A percentile compares a stretch with the other conserved stretches of the same genome.
Evolutionary conservation across 805 yeast genomes (phyloP).

Genomic region (Suhomyces pyralidae): DNA sequence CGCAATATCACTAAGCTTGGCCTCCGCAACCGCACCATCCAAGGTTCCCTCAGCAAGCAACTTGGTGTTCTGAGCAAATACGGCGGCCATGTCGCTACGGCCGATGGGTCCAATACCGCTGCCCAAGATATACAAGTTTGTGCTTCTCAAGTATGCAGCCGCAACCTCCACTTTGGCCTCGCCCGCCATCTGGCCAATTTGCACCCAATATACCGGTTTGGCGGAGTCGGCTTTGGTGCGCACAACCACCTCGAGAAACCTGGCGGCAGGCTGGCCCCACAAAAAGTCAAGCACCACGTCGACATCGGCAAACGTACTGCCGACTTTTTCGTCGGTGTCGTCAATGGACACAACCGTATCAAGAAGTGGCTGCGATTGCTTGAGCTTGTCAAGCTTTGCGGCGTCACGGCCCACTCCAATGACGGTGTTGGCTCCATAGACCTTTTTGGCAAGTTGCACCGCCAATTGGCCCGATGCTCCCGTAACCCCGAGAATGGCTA

Average conservation of each 20-base stretch:
- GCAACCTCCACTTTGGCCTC: slow-evolving; percentile 1
- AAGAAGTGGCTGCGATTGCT: slow-evolving; percentile 4
- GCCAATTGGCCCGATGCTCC: slow-evolving; percentile 9
- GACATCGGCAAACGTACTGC: not conserved
- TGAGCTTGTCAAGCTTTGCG: slow-evolving; percentile 1
- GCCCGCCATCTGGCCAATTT: slow-evolving; percentile 10
- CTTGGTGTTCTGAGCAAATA: not conserved
- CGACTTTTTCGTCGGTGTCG: not conserved
- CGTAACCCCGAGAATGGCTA: slow-evolving; percentile 10
- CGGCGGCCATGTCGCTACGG: not conserved
- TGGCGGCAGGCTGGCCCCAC: slow-evolving; percentile 7
- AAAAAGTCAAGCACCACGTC: slow-evolving; percentile 11
- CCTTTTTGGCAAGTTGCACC: slow-evolving; percentile 7
- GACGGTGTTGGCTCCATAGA: slow-evolving; percentile 7
- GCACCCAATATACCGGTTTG: slow-evolving; percentile 9
- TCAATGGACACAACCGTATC: slow-evolving; percentile 4
- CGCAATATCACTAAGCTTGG: slow-evolving; percentile 6
- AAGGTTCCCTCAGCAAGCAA: slow-evolving; percentile 5
- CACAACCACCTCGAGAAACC: not conserved
- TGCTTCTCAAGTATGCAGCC: slow-evolving; percentile 7
- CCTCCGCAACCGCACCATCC: not conserved
- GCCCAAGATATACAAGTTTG: slow-evolving; percentile 9
- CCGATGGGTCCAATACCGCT: slow-evolving; percentile 10
- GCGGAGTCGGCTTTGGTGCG: not conserved
- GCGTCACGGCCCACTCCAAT: slow-evolving; percentile 8